phyloP scores from a whole-genome alignment of 2,329 filamentous ascomycete genomes.

The Dactylellina sp. region DNA sequence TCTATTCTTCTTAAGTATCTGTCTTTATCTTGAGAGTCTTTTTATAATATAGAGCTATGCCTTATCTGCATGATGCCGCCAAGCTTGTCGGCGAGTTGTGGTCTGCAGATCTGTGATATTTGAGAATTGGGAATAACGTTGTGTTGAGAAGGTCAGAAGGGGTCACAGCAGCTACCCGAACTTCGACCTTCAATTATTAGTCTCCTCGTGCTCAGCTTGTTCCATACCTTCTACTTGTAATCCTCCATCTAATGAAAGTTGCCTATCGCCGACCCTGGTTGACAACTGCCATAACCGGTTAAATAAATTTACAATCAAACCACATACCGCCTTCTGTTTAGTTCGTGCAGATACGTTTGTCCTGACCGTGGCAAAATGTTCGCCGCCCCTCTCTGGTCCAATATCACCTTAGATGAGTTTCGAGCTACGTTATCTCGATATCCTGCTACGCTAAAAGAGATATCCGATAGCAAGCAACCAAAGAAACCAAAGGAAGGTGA shows the following conservation, averaged over 20 bases:
- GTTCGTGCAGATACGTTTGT: too few species aligned
- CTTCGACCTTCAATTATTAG: background rate
- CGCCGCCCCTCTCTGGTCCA: constrained; percentile 8
- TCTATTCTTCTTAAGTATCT: too few species aligned
- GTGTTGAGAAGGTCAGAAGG: background rate
- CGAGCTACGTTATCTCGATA: constrained; percentile 33
- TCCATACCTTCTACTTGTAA: too few species aligned
- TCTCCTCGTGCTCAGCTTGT: background rate
- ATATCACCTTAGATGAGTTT: constrained; percentile 34
- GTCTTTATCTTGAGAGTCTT: too few species aligned
- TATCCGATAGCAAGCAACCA: constrained; percentile 33
- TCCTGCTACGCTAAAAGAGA: constrained; percentile 27
- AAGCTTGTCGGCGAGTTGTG: background rate
- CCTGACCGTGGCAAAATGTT: constrained; percentile 5
- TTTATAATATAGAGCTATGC: background rate
- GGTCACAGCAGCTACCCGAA: too few species aligned
- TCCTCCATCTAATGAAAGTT: too few species aligned
- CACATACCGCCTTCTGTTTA: too few species aligned
- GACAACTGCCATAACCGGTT: too few species aligned
- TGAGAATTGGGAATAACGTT: background rate
- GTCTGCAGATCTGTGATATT: background rate
- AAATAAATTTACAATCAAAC: too few species aligned
- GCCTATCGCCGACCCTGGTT: too few species aligned
- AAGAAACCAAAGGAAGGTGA: constrained; percentile 37
- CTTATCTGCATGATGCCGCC: background rate